Base-by-base conservation (phyloP, 345 rosid species). In the Hypericum androsaemum region DNA sequence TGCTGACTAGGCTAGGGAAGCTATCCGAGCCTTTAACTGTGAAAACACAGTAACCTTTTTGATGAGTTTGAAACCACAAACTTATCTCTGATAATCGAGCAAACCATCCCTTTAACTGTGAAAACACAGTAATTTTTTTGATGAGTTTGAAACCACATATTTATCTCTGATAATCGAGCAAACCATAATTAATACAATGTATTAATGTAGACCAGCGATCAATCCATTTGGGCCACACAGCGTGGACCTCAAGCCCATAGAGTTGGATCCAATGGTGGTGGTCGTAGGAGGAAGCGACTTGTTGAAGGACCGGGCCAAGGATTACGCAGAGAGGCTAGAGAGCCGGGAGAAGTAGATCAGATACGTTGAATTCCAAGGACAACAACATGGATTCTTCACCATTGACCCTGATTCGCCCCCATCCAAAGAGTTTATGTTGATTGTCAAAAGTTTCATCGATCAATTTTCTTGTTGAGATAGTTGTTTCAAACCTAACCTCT, bases 331-430 rank as follows among this genome's bases (percentile, higher is more conserved):
- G 52, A 65, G 50, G 38, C 66, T 82, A 41, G 59, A 64, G 42
- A 52, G 41, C 0, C 64, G 53, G 74, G 80, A 78, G 7, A 82
- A 77, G 66, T 67, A 65, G 66, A 59, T 73, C 13, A 62, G 77
- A 41, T 82, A 73, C 11, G 73, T 75, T 15, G 81, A 71, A 60
- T 77, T 77, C 43, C 72, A 65, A 50, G 83, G 73, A 14, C 63
- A 73, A 41, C 80, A 79, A 28, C 89, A 79, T 37, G 85, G 85
- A 0, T 79, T 79, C 71, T 77, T 79, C 69, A 79, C 85, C 62
- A 50, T 77, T 38, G 39, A 77, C 52, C 89, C 85, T 5, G 52
- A 63, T 43, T 69, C 81, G 0, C 54, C 70, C 48, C 60, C 71
- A 5, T 40, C 88, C 3, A 64, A 57, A 4, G 53, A 58, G 13